phyloP scores from a whole-genome alignment of 163 green algal genomes.

The Chlorella variabilis region DNA sequence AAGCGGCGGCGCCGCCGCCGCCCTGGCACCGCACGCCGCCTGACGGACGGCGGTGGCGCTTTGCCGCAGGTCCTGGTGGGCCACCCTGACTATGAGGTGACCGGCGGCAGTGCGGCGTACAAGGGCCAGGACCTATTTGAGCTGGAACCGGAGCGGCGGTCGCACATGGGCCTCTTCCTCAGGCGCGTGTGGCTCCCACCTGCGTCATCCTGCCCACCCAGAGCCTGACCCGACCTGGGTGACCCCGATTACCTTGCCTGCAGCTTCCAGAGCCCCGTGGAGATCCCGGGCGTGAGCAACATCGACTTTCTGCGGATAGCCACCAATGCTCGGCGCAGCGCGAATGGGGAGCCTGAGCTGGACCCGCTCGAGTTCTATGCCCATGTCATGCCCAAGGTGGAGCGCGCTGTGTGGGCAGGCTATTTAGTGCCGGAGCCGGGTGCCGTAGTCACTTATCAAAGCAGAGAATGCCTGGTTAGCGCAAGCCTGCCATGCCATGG shows the following conservation, averaged over 20 bases:
- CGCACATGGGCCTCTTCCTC: conserved; percentile 86
- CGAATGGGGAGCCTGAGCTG: conserved; percentile 87
- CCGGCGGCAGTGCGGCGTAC: conserved; percentile 77
- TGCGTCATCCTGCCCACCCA: too few relatives aligned
- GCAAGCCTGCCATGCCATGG: too few relatives aligned
- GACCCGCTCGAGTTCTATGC: conserved; percentile 99
- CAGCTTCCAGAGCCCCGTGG: conserved; percentile 95
- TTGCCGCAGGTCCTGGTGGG: conserved; percentile 79
- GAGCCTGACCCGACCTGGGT: too few relatives aligned
- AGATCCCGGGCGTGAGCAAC: conserved; percentile 98
- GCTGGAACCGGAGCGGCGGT: conserved; percentile 95
- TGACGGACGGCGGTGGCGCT: too few relatives aligned
- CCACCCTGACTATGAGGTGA: conserved; percentile 98
- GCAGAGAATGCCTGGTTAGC: too few relatives aligned
- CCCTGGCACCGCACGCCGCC: too few relatives aligned
- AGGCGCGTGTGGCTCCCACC: too few relatives aligned
- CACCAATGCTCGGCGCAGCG: conserved; percentile 88
- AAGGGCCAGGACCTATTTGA: conserved; percentile 94
- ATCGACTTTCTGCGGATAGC: conserved; percentile 97
- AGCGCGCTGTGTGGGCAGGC: not conserved
- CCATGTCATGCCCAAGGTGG: conserved; percentile 93
- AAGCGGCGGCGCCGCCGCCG: too few relatives aligned
- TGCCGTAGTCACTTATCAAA: too few relatives aligned
- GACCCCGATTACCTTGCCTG: conserved; percentile 69
- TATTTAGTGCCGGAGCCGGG: too few relatives aligned